A percentile compares a stretch with the other conserved stretches of the same genome.
These are phyloP conservation scores for Wickerhamiella kurtzmanii DNA, from an alignment of 805 yeast species.

Conservation along the genomic window DNA sequence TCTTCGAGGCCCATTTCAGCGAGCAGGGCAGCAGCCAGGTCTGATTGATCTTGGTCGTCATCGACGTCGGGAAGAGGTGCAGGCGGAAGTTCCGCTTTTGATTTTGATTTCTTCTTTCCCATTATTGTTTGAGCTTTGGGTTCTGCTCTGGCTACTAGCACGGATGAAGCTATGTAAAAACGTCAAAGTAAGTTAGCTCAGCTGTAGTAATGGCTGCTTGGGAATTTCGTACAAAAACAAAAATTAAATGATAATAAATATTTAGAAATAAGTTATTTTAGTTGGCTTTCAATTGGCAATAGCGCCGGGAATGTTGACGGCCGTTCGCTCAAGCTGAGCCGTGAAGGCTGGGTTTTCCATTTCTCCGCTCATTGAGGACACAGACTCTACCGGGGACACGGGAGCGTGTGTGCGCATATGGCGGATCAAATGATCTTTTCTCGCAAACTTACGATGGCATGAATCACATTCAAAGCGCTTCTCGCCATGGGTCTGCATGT, in stretches of 20 bases:
- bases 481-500: conserved; percentile 58
- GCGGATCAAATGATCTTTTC: conserved; percentile 18
- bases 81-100: background rate
- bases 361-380: background rate
- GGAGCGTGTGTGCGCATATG: conserved; percentile 11
- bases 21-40: conserved; percentile 53
- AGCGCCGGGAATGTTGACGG: too few species aligned
- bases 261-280: too few species aligned
- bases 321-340: too few species aligned
- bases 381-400: background rate
- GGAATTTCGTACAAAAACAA: too few species aligned
- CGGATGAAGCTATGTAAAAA: too few species aligned
- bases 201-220: too few species aligned
- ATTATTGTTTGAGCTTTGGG: too few species aligned
- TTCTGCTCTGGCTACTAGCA: too few species aligned
- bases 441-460: conserved; percentile 17
- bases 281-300: too few species aligned
- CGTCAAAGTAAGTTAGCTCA: too few species aligned
- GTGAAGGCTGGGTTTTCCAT: too few species aligned
- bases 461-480: conserved; percentile 13
- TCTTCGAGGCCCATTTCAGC: conserved; percentile 40
- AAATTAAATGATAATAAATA: too few species aligned
- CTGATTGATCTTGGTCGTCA: conserved; percentile 21
- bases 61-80: conserved; percentile 2
- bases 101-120: background rate